Base-by-base conservation (phyloP, 148 eudicot species). In the Chenopodium suecicum region DNA sequence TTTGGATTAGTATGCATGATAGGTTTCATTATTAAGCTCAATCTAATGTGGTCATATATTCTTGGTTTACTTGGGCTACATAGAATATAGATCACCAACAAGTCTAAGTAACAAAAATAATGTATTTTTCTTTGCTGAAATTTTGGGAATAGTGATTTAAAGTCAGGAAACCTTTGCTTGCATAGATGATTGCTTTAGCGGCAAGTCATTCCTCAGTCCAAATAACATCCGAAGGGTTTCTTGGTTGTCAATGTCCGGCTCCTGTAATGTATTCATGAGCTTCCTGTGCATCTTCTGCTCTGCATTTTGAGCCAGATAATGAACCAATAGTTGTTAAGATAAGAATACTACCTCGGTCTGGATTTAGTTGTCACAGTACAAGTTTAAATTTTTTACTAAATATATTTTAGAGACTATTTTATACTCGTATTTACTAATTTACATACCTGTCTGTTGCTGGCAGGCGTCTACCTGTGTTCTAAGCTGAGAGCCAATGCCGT, bases 191-290 rank as follows among this genome's bases (percentile, higher is more conserved):
- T 80, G 83, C 86, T 84, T 92, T 32, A 94, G 82, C 9, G 95
- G 96, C 31, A 82, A 81, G 81, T 84, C 87, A 81, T 83, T 75
- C 79, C 81, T 85, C 73, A 80, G 65, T 34, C 93, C 75, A 84
- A 94, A 85, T 31, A 94, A 77, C 80, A 84, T 74, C 6, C 63
- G 44, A 60, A 94, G 87, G 32, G 78, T 85, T 63, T 89, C 90
- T 83, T 92, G 94, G 85, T 91, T 94, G 79, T 92, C 94, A 7
- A 22, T 4, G 60, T 86, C 78, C 29, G 73, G 73, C 86, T 84
- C 87, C 46, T 87, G 85, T 34, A 84, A 92, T 78, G 86, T 17
- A 81, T 83, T 72, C 20, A 60, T 32, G 48, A 94, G 86, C 82
- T 85, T 89, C 80, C 76, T 76, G 73, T 86, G 79, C 84, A 91